Conservation (phyloP, 768 basidiomycete species). For the Auriculariales sp. region DNA sequence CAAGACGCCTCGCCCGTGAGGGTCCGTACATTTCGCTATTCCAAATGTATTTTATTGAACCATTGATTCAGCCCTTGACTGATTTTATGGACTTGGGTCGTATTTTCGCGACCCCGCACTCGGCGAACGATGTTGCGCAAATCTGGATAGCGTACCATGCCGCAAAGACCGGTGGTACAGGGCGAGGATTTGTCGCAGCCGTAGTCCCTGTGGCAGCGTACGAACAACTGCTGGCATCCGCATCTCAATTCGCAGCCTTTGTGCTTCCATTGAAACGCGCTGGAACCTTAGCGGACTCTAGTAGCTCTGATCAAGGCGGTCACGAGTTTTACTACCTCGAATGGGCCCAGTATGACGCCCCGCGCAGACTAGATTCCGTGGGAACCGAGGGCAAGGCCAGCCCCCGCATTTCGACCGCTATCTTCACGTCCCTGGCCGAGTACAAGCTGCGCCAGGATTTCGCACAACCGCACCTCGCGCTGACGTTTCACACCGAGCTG, state of each 20-base stretch:
- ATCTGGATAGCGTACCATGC: slow-evolving; percentile 88
- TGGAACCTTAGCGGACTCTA: slow-evolving; percentile 8
- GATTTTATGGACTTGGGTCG: slow-evolving; percentile 66
- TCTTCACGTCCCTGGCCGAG: slow-evolving; percentile 89
- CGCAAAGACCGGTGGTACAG: slow-evolving; percentile 63
- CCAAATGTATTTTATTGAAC: background rate
- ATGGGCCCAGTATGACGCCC: slow-evolving; percentile 74
- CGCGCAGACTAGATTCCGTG: slow-evolving; percentile 37
- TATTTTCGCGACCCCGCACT: slow-evolving; percentile 52
- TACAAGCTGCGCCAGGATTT: slow-evolving; percentile 76
- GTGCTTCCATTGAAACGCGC: slow-evolving; percentile 67
- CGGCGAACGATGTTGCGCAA: slow-evolving; percentile 55
- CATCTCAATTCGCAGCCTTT: slow-evolving; percentile 59
- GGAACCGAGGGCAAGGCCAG: slow-evolving; percentile 21
- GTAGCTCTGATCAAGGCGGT: slow-evolving; percentile 14
- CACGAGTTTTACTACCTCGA: slow-evolving; percentile 77
- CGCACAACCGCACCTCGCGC: slow-evolving; percentile 79
- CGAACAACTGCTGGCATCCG: slow-evolving; percentile 47
- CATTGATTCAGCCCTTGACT: slow-evolving; percentile 49
- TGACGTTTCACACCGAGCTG: slow-evolving; percentile 89
- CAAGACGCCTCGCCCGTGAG: slow-evolving; percentile 59
- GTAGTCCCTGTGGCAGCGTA: slow-evolving; percentile 63
- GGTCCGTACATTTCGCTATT: slow-evolving; percentile 19
- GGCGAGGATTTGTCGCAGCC: slow-evolving; percentile 77
- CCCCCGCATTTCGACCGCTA: slow-evolving; percentile 44